Evolutionary conservation across 2,329 filamentous ascomycete genomes (phyloP), one percentile per base, ranked within the genome.

Genomic region (Xylaria sp.): DNA sequence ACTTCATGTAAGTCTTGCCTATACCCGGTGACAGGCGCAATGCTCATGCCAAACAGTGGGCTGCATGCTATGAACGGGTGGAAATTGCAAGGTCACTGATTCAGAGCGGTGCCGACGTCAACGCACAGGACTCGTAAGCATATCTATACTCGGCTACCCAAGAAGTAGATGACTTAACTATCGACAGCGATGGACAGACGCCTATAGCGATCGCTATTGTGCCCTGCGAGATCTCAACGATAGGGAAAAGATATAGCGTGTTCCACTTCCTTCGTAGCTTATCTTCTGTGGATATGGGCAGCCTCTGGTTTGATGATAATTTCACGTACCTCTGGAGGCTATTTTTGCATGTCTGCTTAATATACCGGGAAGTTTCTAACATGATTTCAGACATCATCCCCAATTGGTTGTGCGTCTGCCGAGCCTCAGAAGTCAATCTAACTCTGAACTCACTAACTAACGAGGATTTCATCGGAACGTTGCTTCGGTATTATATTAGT

Each of bases 21-120:
- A n/a, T 8, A 15, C 25, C 23, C 2, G 6, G 2, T 15, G 28
- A 25, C 2, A 15, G 15, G 52, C 12, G 31, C 33, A 56, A 23
- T 10, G 13, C 28, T 56, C 5, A 56, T 36, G 8, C 23, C 23
- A 12, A 9, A 9, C n/a, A 56, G 52, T 20, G 4, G 9, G 31
- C 52, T 36, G 52, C 33, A 23, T 2, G 0, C 2, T 15, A 9
- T 2, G 4, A 25, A 12, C 33, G 18, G 33, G 3, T 56, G 36
- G 33, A 41, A 13, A 56, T 56, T 2, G 23, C 9, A 20, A 56
- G 18, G 41, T n/a, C 33, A 9, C n/a, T 56, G 20, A 3, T 56
- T 20, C 33, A 41, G 20, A 41, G 54, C 33, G 54, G 31, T 41
- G 54, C 33, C 31, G 54, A 56, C 20, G n/a, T 56, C 33, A 56